Conservation (phyloP, 2,329 filamentous ascomycete species). For the Diaporthe ampelina region DNA sequence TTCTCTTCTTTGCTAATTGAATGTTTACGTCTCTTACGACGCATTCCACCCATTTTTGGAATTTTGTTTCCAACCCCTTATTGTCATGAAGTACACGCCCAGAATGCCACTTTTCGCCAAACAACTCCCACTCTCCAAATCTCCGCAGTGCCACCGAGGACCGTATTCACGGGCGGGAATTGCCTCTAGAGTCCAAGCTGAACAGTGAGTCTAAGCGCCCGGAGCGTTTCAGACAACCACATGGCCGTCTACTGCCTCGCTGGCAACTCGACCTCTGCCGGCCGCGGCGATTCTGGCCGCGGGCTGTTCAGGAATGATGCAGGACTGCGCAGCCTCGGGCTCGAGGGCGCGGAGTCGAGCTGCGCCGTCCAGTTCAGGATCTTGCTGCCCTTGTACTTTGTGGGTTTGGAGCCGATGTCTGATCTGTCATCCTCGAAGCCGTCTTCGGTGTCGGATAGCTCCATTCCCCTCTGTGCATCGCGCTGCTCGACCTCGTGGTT, state of each 20-base stretch:
- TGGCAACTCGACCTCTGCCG: constrained; percentile 4
- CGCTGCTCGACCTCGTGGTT: constrained; percentile 38
- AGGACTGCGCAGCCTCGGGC: constrained; percentile 28
- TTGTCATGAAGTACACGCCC: too few species aligned
- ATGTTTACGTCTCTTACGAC: not conserved
- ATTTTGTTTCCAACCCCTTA: not conserved
- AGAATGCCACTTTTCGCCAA: not conserved
- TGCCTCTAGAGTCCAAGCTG: not conserved
- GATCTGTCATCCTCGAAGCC: constrained; percentile 23
- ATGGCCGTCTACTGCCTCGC: constrained; percentile 4
- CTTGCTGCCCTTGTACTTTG: constrained; percentile 38
- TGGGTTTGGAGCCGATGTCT: constrained; percentile 26
- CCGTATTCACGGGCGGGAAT: not conserved
- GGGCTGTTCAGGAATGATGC: constrained; percentile 25
- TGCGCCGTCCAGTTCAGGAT: constrained; percentile 34
- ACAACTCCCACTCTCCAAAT: not conserved
- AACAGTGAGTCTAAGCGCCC: not conserved
- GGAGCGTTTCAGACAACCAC: not conserved
- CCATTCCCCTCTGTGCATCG: constrained; percentile 25
- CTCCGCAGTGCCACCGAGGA: not conserved
- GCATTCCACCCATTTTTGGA: not conserved
- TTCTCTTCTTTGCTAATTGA: not conserved
- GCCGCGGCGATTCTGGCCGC: constrained; percentile 14
- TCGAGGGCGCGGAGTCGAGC: constrained; percentile 33
- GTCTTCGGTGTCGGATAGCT: constrained; percentile 34